Conservation (phyloP, 2,329 filamentous ascomycete species). For the Lithohypha guttulata region DNA sequence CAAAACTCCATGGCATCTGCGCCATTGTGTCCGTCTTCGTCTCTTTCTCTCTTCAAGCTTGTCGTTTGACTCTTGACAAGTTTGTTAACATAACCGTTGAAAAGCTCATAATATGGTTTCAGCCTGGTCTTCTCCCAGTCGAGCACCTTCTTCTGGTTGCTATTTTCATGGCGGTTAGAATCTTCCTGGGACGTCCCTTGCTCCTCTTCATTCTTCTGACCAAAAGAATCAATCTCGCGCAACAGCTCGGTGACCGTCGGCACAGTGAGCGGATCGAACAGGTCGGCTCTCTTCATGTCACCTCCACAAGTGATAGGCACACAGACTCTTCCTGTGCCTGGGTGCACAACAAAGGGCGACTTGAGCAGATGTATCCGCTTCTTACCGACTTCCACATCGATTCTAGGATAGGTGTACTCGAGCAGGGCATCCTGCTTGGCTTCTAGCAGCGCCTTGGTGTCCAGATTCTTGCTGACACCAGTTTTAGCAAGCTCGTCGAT, state of each 20-base stretch:
- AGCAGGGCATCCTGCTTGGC: conserved; percentile 93
- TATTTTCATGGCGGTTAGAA: conserved; percentile 1
- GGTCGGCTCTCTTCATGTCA: conserved; percentile 46
- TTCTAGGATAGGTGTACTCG: conserved; percentile 93
- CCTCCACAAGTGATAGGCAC: conserved; percentile 70
- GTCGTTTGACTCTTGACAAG: conserved; percentile 63
- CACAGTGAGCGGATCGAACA: conserved; percentile 79
- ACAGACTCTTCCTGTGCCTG: conserved; percentile 85
- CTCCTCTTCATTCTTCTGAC: conserved; percentile 29
- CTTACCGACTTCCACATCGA: conserved; percentile 95
- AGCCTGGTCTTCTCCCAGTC: conserved; percentile 98
- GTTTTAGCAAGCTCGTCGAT: conserved; percentile 78
- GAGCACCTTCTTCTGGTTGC: conserved; percentile 40
- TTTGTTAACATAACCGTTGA: conserved; percentile 66
- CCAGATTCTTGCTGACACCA: conserved; percentile 60
- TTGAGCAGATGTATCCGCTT: conserved; percentile 98
- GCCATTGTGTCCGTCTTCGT: conserved; percentile 35
- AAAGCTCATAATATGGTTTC: conserved; percentile 84
- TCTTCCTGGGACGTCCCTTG: conserved; percentile 18
- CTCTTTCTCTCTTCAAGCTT: conserved; percentile 40
- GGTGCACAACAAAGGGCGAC: conserved; percentile 91
- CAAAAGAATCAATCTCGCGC: conserved; percentile 75
- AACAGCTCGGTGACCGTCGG: conserved; percentile 78
- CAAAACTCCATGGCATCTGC: conserved; percentile 56
- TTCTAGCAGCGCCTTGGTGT: conserved; percentile 63